Base-by-base conservation (phyloP, 352 stramenopile genomes). In the Globisporangium echinulatum region DNA sequence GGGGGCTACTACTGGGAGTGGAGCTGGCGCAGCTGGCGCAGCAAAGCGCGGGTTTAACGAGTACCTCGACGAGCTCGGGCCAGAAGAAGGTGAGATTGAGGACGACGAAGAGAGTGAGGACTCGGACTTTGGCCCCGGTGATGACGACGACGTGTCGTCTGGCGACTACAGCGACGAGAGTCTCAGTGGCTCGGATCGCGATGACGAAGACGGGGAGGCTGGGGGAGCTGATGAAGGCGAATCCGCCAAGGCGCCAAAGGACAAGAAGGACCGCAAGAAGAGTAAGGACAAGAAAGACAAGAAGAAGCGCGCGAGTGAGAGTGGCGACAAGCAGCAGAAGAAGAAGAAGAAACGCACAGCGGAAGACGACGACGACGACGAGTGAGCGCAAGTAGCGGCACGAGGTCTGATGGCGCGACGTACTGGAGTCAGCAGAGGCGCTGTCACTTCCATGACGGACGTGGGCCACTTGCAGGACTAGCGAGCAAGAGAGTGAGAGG, bases 71-170 rank as follows among this genome's bases (percentile, higher is more conserved):
- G 79, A 85, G 49, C 66, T 93, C 7, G 82, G 77, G 0, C 77
- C 79, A 0, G 77, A 88, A 54, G 94, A 97, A 62, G 86, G 89
- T 56, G 93, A 97, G 68, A 88, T 90, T 48, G 87, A 97, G 57
- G 85, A 87, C 11, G 90, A 97, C 43, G 87, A 90, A 39, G 82
- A 91, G 44, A 82, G 83, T 38, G 91, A 97, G 52, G 93, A 98
- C 75, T 97, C 89, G 67, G 91, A 98, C 75, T 98, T 96, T 74
- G 92, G 95, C 10, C 79, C 82, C 13, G 85, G 82, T 15, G 90
- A 92, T 52, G 72, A 68, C 36, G 80, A 74, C 49, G 69, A 69
- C 36, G 76, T 71, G 40, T 83, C 76, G 17, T 80, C 72, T 19
- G 87, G 69, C 39, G 87, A 97, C 57, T 96, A 96, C 71, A 92